phyloP scores from a whole-genome alignment of 768 basidiomycete species.

The Mycena chlorophos region DNA sequence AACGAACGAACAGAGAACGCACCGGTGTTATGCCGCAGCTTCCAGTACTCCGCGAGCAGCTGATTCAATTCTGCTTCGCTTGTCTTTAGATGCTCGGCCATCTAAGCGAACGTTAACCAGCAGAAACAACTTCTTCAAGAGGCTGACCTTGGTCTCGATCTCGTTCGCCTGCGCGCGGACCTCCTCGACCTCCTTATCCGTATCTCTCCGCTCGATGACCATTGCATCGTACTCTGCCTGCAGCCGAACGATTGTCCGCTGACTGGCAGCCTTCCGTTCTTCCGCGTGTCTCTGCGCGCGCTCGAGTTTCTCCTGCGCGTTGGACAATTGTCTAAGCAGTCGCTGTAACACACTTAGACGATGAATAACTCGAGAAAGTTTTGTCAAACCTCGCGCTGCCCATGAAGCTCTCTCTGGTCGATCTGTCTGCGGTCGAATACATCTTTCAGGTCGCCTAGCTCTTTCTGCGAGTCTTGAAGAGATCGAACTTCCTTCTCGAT shows the following conservation, averaged over 20 bases:
- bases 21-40: constrained; percentile 76
- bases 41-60: constrained; percentile 82
- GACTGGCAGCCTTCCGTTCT: constrained; percentile 74
- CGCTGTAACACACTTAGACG: constrained; percentile 48
- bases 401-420: constrained; percentile 66
- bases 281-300: constrained; percentile 77
- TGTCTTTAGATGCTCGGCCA: constrained; percentile 69
- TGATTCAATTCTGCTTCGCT: constrained; percentile 81
- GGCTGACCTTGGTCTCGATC: constrained; percentile 60
- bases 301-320: constrained; percentile 81
- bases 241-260: constrained; percentile 71
- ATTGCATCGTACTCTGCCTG: constrained; percentile 80
- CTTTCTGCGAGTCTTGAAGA: constrained; percentile 66
- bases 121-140: background rate
- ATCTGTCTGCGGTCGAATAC: constrained; percentile 72
- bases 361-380: background rate
- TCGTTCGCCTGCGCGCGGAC: constrained; percentile 68
- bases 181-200: constrained; percentile 78
- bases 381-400: constrained; percentile 66
- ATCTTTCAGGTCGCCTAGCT: constrained; percentile 66
- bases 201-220: constrained; percentile 72
- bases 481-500: constrained; percentile 67
- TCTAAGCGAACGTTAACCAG: constrained; percentile 42
- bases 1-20: constrained; percentile 14
- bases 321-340: constrained; percentile 73